A percentile compares a stretch with the other conserved stretches of the same genome.
These are phyloP conservation scores for Lasiodiplodia gonubiensis DNA, from an alignment of 2,329 filamentous ascomycete genomes.

Conservation along the genomic window DNA sequence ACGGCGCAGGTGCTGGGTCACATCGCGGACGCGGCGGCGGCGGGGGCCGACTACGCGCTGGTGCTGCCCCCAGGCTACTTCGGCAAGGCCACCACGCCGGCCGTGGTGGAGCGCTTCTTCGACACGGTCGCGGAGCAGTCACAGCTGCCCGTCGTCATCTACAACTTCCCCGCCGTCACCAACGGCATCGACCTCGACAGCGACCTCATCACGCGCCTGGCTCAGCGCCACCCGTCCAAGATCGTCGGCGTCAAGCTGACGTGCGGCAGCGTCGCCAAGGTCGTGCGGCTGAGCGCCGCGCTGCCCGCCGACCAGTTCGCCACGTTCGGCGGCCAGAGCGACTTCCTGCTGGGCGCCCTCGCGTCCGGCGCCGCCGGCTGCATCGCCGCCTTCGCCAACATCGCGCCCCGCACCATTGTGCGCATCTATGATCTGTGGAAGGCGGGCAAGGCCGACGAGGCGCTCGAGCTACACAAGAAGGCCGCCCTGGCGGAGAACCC, in stretches of 20 bases:
- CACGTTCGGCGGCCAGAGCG: slow-evolving; percentile 73
- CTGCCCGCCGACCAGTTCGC: slow-evolving; percentile 64
- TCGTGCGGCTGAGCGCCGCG: slow-evolving; percentile 64
- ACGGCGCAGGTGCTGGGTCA: slow-evolving; percentile 52
- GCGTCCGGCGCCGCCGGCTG: slow-evolving; percentile 60
- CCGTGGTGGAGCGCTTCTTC: slow-evolving; percentile 51
- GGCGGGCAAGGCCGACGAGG: slow-evolving; percentile 62
- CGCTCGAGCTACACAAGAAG: slow-evolving; percentile 64
- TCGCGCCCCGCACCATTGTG: slow-evolving; percentile 62
- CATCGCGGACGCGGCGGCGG: slow-evolving; percentile 49
- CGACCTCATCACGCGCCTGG: slow-evolving; percentile 65
- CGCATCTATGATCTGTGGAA: slow-evolving; percentile 67
- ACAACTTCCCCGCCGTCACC: slow-evolving; percentile 74
- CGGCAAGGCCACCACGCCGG: slow-evolving; percentile 49
- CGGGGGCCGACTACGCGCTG: slow-evolving; percentile 52
- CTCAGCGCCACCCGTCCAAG: slow-evolving; percentile 59
- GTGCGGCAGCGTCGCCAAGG: slow-evolving; percentile 76
- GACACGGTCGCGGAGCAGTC: slow-evolving; percentile 62
- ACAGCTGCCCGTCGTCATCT: slow-evolving; percentile 69
- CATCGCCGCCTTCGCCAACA: slow-evolving; percentile 64
- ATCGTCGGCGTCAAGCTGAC: slow-evolving; percentile 75
- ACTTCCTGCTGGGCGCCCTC: slow-evolving; percentile 68
- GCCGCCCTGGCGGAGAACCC: slow-evolving; percentile 70
- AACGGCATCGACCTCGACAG: slow-evolving; percentile 72
- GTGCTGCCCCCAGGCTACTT: slow-evolving; percentile 55